These are phyloP conservation scores for Populus davidiana DNA, from an alignment of 345 rosid species.

Conservation along the genomic window DNA sequence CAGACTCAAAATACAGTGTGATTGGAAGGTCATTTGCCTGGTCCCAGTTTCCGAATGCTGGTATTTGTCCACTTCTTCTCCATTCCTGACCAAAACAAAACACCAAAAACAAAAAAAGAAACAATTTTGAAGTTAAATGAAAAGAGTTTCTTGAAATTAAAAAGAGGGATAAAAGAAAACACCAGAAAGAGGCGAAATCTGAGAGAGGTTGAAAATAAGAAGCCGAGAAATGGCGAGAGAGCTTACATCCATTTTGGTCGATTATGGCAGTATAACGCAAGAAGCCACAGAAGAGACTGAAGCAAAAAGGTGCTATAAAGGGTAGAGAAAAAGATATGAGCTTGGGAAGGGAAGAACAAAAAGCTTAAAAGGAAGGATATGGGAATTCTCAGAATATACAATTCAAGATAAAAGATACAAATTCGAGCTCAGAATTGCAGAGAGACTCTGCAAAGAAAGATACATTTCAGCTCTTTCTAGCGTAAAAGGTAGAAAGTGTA, in stretches of 20 bases:
- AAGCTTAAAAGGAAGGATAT: not conserved
- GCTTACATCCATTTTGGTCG: conserved; percentile 26
- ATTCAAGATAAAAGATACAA: conserved; percentile 12
- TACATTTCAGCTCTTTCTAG: conserved; percentile 16
- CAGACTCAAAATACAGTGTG: conserved; percentile 87
- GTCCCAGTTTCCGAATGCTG: conserved; percentile 92
- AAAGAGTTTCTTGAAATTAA: no score
- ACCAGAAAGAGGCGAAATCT: not conserved
- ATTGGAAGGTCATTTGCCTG: conserved; percentile 77
- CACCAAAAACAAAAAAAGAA: no score
- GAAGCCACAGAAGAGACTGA: not conserved
- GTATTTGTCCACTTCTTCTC: conserved; percentile 79
- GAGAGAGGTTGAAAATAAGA: not conserved
- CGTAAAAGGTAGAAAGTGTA: not conserved
- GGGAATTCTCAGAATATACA: conserved; percentile 20
- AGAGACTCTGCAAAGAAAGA: conserved; percentile 31
- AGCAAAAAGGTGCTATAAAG: not conserved
- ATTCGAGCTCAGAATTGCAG: conserved; percentile 24
- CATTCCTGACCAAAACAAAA: conserved; percentile 11
- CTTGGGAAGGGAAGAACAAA: not conserved
- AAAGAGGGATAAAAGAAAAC: not conserved
- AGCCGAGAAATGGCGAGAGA: not conserved
- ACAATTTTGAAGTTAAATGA: no score
- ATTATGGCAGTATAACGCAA: not conserved
- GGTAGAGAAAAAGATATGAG: not conserved